Evolutionary conservation across 352 stramenopile genomes (phyloP), one percentile per base, ranked within the genome.

Genomic region (Plasmopara muralis): DNA sequence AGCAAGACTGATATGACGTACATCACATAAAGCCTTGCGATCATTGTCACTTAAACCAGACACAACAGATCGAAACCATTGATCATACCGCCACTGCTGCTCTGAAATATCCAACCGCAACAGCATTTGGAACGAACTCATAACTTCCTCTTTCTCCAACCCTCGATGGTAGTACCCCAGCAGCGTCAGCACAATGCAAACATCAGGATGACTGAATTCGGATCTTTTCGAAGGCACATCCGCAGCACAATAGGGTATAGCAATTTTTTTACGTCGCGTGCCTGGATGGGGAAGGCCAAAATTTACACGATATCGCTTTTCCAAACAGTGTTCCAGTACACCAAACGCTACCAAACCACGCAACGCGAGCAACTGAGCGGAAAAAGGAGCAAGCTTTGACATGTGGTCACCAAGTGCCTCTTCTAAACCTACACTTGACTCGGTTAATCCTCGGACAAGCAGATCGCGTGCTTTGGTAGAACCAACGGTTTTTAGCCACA

Each of bases 131-230:
- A 96, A 79, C 0, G 74, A 53, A 53, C 66, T 55, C 8, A 53
- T 56, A 15, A 95, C 13, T 34, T 96, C 70, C 0, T 65, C 25
- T 2, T 68, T 29, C 0, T 50, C 65, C 2, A 97, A 59, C 0
- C 86, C 86, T 37, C 64, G 51, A 53, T 95, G 70, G 48, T 96
- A 97, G 61, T 95, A 97, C 9, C 75, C 72, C 0, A 96, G 62
- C 10, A 92, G 14, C 4, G 87, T 96, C 4, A 96, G 68, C 7
- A 71, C 55, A 38, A 97, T 84, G 15, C 76, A 77, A 30, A 87
- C 74, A 53, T 95, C 85, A 9, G 87, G 89, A 45, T 97, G 87
- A 38, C 79, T 87, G 66, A 95, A 97, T 55, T 97, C 89, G 4
- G 77, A 79, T 3, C 85, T 66, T 28, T 91, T 71, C 5, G 79